These are phyloP conservation scores for Silene latifolia DNA, from an alignment of 148 eudicot species.

Conservation along the genomic window DNA sequence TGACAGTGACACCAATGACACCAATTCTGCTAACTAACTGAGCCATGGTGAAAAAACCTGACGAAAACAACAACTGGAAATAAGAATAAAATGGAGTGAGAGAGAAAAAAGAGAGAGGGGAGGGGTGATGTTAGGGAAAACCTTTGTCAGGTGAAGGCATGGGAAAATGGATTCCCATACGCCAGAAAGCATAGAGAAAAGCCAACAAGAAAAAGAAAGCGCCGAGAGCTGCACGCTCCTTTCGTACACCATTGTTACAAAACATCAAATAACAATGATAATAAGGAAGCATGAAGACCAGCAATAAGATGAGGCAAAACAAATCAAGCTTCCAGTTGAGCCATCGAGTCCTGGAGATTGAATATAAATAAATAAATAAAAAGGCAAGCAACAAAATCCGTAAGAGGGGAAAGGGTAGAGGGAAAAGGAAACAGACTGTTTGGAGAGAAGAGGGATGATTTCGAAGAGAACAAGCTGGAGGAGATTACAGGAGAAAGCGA, in stretches of 20 bases:
- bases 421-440: slow-evolving; percentile 41
- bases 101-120: neutral
- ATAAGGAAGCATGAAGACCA: slow-evolving; percentile 94
- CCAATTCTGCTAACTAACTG: slow-evolving; percentile 99
- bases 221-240: slow-evolving; percentile 94
- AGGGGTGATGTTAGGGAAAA: slow-evolving; percentile 13
- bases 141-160: slow-evolving; percentile 99
- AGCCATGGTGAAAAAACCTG: slow-evolving; percentile 95
- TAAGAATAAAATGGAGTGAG: neutral
- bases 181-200: slow-evolving; percentile 95
- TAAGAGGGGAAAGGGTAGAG: neutral
- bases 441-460: slow-evolving; percentile 91
- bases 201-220: slow-evolving; percentile 77
- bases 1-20: slow-evolving; percentile 94
- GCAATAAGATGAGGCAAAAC: slow-evolving; percentile 80
- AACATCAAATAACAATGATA: slow-evolving; percentile 98
- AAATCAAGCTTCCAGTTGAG: slow-evolving; percentile 97
- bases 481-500: slow-evolving; percentile 93
- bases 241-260: slow-evolving; percentile 77
- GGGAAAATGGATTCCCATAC: slow-evolving; percentile 98
- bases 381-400: no score
- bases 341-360: slow-evolving; percentile 76
- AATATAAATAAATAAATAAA: neutral
- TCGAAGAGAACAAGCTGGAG: slow-evolving; percentile 91
- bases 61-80: neutral